A percentile compares a stretch with the other conserved stretches of the same genome.
phyloP scores from a whole-genome alignment of 352 stramenopile genomes.

The Globisporangium emineosum region DNA sequence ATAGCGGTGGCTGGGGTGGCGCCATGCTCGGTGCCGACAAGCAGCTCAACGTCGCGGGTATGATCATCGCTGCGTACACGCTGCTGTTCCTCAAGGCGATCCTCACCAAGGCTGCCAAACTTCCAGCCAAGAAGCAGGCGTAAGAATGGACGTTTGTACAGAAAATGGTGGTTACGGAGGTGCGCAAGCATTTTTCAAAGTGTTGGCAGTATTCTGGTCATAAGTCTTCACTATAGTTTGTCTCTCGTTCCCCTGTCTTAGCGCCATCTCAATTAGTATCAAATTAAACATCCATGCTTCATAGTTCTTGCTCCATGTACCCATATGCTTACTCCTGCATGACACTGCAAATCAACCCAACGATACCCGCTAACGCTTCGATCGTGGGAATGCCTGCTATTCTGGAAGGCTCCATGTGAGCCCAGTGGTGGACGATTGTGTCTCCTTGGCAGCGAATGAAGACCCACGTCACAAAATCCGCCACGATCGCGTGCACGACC shows the following conservation, averaged over 20 bases:
- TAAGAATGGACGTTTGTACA: not conserved
- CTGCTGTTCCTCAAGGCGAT: slow-evolving; percentile 45
- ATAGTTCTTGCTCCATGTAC: no score
- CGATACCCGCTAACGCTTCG: not conserved
- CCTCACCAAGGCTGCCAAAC: slow-evolving; percentile 16
- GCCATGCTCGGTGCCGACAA: slow-evolving; percentile 40
- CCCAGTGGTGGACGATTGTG: not conserved
- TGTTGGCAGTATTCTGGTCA: not conserved
- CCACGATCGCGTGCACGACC: not conserved
- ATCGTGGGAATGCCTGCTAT: not conserved
- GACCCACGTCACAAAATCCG: not conserved
- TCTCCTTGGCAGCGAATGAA: not conserved
- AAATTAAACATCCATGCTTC: not conserved
- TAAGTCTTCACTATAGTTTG: not conserved
- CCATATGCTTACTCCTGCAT: not conserved
- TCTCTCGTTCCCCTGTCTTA: no score
- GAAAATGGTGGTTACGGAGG: not conserved
- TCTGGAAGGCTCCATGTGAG: not conserved
- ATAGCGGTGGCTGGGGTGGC: slow-evolving; percentile 51
- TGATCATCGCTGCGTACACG: slow-evolving; percentile 38
- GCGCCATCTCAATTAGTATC: not conserved
- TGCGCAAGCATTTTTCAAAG: not conserved
- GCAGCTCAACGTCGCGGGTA: slow-evolving; percentile 42
- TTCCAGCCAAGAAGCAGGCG: slow-evolving; percentile 9
- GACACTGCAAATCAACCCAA: not conserved